These are phyloP conservation scores for Lactifluus echinatus DNA, from an alignment of 768 basidiomycete genomes.

Conservation along the genomic window DNA sequence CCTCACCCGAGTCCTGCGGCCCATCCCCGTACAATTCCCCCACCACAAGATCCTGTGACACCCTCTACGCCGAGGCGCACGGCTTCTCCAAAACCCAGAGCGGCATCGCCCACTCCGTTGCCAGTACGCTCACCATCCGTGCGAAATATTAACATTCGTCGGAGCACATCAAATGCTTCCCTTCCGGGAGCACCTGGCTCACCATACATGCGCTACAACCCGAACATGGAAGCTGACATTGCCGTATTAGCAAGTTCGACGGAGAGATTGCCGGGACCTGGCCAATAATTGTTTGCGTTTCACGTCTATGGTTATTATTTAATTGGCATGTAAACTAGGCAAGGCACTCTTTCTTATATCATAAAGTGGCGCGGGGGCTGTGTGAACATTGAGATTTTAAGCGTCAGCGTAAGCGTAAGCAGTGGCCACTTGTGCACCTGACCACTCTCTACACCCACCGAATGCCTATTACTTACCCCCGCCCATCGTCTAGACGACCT, in stretches of 20 bases:
- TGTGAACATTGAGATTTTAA: not conserved
- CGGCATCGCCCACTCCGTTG: constrained; percentile 8
- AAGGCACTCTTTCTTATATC: no score
- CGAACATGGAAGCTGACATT: constrained; percentile 15
- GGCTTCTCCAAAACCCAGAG: constrained; percentile 10
- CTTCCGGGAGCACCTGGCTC: constrained; percentile 17
- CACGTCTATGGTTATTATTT: not conserved
- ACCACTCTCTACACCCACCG: constrained; percentile 1
- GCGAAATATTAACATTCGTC: not conserved
- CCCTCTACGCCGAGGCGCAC: not conserved
- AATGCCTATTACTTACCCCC: constrained; percentile 21
- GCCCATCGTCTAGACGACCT: not conserved
- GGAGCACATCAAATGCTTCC: constrained; percentile 9
- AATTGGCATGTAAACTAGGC: no score
- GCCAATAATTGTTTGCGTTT: not conserved
- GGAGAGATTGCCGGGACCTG: not conserved
- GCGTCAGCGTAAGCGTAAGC: not conserved
- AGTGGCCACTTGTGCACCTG: not conserved
- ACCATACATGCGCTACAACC: constrained; percentile 16
- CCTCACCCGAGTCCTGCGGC: constrained; percentile 7
- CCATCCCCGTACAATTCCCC: not conserved
- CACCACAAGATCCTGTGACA: not conserved
- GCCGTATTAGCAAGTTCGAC: constrained; percentile 11
- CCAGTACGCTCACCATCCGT: constrained; percentile 15
- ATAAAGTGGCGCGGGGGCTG: not conserved